A percentile compares a stretch with the other conserved stretches of the same genome.
Conservation (phyloP, 495 filamentous ascomycete genomes). For the Neurospora sp. region DNA sequence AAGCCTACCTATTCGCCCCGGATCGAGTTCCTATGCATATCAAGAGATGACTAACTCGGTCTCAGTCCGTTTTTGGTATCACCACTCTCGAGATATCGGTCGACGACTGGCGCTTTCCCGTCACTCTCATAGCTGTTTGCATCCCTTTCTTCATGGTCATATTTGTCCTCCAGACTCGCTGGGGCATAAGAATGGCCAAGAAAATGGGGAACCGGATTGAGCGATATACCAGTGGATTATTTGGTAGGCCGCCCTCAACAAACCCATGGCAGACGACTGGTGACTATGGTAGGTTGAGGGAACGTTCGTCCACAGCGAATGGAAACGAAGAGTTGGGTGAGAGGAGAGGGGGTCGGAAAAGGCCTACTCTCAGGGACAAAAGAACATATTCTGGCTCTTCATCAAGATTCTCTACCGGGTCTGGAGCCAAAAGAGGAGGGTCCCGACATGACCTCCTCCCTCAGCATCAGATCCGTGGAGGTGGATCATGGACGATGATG, state of each 20-base stretch:
- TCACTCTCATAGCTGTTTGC: slow-evolving; percentile 22
- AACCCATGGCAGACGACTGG: neutral
- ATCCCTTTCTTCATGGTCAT: slow-evolving; percentile 26
- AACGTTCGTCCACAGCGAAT: neutral
- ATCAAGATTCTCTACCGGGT: neutral
- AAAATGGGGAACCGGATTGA: neutral
- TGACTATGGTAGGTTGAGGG: neutral
- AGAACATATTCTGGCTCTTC: neutral
- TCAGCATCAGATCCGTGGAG: neutral
- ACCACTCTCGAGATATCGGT: slow-evolving; percentile 16
- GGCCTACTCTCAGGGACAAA: neutral
- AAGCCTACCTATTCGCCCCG: neutral
- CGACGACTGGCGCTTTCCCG: slow-evolving; percentile 21
- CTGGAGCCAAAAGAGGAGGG: neutral
- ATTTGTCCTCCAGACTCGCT: slow-evolving; percentile 17
- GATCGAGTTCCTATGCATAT: neutral
- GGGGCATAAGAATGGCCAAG: slow-evolving; percentile 6
- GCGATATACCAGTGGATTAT: neutral
- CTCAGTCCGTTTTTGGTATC: slow-evolving; percentile 24
- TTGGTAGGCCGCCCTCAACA: neutral
- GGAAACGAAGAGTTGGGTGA: neutral
- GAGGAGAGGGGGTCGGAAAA: neutral
- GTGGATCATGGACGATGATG: neutral
- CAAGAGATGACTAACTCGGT: neutral
- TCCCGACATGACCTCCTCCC: neutral